A percentile compares a stretch with the other conserved stretches of the same genome.
These are phyloP conservation scores for Flaveria linearis DNA, from an alignment of 129 eudicot species.

Conservation along the genomic window DNA sequence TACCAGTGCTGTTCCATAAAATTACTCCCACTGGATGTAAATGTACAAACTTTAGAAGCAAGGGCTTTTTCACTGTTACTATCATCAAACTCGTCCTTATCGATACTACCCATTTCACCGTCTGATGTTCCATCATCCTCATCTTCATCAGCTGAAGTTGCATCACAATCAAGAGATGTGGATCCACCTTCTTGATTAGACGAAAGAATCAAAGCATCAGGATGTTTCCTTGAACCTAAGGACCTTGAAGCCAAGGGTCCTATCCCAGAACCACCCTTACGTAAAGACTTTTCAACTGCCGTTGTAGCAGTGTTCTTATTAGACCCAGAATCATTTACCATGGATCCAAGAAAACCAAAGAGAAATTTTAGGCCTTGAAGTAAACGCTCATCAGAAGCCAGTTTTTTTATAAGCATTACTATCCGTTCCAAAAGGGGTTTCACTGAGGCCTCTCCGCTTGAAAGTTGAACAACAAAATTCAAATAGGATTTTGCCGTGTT, in stretches of 20 bases:
- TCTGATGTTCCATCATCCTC: slow-evolving; percentile 99
- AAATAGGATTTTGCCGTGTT: slow-evolving; percentile 69
- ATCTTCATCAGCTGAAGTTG: slow-evolving; percentile 93
- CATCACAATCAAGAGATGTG: slow-evolving; percentile 83
- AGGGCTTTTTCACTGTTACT: slow-evolving; percentile 76
- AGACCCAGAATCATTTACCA: slow-evolving; percentile 67
- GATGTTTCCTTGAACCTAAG: slow-evolving; percentile 62
- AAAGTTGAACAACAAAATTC: slow-evolving; percentile 73
- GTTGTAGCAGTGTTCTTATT: slow-evolving; percentile 43
- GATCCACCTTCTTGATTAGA: slow-evolving; percentile 74
- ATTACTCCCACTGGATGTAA: slow-evolving; percentile 98
- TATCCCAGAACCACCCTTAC: slow-evolving; percentile 52
- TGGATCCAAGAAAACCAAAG: slow-evolving; percentile 61
- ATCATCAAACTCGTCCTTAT: slow-evolving; percentile 94
- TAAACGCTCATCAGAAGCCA: slow-evolving; percentile 62
- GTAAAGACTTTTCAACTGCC: slow-evolving; percentile 48
- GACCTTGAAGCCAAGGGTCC: slow-evolving; percentile 60
- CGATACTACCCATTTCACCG: slow-evolving; percentile 86
- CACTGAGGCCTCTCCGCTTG: slow-evolving; percentile 65
- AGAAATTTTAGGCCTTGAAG: slow-evolving; percentile 84
- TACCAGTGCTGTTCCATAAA: slow-evolving; percentile 99
- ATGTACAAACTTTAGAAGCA: slow-evolving; percentile 96
- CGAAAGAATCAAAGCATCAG: slow-evolving; percentile 65
- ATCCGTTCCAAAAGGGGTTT: slow-evolving; percentile 61
- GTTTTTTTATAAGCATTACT: slow-evolving; percentile 65